phyloP scores from a whole-genome alignment of 192 early-diverging fungal genomes.

The Obelidium mucronatum region DNA sequence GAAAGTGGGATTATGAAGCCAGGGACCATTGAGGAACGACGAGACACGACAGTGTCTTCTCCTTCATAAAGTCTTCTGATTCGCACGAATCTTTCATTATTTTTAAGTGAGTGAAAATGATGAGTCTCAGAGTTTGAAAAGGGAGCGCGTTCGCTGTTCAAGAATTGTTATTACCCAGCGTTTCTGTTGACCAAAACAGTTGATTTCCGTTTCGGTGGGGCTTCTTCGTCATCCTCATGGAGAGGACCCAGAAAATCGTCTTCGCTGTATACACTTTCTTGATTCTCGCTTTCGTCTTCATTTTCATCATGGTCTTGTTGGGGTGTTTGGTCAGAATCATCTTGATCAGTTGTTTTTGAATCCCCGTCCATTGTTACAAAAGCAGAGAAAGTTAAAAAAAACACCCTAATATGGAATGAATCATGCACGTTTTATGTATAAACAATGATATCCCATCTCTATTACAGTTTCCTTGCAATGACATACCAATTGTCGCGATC shows the following conservation, averaged over 20 bases:
- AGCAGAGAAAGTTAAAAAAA: too few relatives aligned
- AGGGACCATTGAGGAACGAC: not conserved
- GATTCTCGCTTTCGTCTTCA: not conserved
- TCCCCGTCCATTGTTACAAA: not conserved
- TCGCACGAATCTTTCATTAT: not conserved
- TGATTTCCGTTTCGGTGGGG: not conserved
- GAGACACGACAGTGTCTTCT: not conserved
- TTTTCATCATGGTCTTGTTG: not conserved
- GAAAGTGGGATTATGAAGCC: not conserved
- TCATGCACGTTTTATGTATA: too few relatives aligned
- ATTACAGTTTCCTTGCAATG: conserved; percentile 62
- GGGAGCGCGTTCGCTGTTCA: too few relatives aligned
- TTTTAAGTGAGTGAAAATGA: too few relatives aligned
- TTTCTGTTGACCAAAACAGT: conserved; percentile 26
- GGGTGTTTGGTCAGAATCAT: not conserved
- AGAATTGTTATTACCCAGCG: too few relatives aligned
- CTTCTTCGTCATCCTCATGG: not conserved
- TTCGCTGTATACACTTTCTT: not conserved
- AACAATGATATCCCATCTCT: too few relatives aligned
- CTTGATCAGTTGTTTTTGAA: not conserved
- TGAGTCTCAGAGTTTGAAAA: too few relatives aligned
- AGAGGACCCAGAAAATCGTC: not conserved
- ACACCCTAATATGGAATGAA: too few relatives aligned
- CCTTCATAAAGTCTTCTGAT: not conserved
- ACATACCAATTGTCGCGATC: conserved; percentile 97